Percentiles rank a stretch among this genome's conserved stretches.
These are phyloP conservation scores for Talaromyces amestolkiae DNA, from an alignment of 2,329 filamentous ascomycete genomes.

Conservation along the genomic window DNA sequence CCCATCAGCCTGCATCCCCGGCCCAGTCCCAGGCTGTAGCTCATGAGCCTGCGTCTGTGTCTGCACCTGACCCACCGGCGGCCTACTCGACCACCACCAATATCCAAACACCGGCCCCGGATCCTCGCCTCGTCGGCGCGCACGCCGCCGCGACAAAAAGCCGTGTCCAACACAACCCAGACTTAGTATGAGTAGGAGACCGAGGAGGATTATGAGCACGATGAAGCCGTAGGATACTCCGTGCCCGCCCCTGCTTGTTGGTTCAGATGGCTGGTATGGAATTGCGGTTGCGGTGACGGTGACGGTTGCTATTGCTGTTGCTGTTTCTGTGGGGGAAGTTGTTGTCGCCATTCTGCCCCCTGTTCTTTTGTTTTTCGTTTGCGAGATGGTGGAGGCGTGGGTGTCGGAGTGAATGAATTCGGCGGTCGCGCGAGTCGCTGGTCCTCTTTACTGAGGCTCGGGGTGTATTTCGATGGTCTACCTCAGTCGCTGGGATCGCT, in stretches of 20 bases:
- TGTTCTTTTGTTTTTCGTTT: too few species aligned
- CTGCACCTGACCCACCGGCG: neutral
- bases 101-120: neutral
- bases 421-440: neutral
- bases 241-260: too few species aligned
- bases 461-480: neutral
- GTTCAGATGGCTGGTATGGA: neutral
- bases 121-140: constrained; percentile 6
- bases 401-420: neutral
- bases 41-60: neutral
- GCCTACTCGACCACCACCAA: neutral
- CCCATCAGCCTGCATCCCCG: neutral
- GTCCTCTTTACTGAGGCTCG: neutral
- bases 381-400: neutral
- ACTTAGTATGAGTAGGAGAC: neutral
- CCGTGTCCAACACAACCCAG: neutral
- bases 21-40: neutral
- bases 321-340: neutral
- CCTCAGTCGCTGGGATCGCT: neutral
- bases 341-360: neutral
- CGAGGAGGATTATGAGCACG: neutral
- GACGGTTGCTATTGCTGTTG: neutral
- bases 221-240: neutral
- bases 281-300: neutral
- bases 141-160: neutral